Conservation (phyloP, 23 red algal genomes). For the Gracilaria domingensis region DNA sequence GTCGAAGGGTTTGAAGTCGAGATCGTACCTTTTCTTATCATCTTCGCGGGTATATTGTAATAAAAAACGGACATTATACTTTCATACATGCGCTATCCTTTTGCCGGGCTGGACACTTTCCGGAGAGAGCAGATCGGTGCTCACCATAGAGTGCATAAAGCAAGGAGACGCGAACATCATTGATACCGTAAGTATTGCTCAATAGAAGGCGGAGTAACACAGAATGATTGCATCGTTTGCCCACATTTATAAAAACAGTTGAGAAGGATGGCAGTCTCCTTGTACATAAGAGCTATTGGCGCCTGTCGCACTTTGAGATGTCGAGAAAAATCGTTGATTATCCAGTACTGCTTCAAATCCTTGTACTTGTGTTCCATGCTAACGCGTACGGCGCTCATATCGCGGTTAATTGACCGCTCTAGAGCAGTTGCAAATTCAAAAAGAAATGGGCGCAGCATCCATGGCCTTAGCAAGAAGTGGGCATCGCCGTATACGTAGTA, state of each 20-base stretch:
- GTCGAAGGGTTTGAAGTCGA: conserved; percentile 90
- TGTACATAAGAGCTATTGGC: conserved; percentile 11
- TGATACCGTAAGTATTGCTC: neutral
- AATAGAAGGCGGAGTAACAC: neutral
- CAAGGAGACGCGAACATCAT: too few relatives aligned
- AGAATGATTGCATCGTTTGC: neutral
- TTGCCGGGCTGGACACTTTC: too few relatives aligned
- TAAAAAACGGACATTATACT: too few relatives aligned
- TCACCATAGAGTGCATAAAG: too few relatives aligned
- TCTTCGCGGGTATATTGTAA: too few relatives aligned
- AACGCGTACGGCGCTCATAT: neutral
- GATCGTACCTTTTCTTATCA: conserved; percentile 76
- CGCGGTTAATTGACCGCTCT: neutral
- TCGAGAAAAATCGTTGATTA: neutral
- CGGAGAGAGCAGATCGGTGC: too few relatives aligned
- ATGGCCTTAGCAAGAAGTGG: conserved; percentile 1
- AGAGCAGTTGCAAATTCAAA: neutral
- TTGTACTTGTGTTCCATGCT: neutral
- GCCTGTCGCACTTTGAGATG: conserved; percentile 11
- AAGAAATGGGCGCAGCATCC: neutral
- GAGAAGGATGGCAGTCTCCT: neutral
- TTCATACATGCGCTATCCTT: too few relatives aligned
- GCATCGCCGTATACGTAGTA: conserved; percentile 26
- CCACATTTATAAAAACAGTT: neutral
- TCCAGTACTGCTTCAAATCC: conserved; percentile 23